A percentile compares a stretch with the other conserved stretches of the same genome.
These are phyloP conservation scores for Arthrocladium fulminans DNA, from an alignment of 2,329 filamentous ascomycete species.

Conservation along the genomic window DNA sequence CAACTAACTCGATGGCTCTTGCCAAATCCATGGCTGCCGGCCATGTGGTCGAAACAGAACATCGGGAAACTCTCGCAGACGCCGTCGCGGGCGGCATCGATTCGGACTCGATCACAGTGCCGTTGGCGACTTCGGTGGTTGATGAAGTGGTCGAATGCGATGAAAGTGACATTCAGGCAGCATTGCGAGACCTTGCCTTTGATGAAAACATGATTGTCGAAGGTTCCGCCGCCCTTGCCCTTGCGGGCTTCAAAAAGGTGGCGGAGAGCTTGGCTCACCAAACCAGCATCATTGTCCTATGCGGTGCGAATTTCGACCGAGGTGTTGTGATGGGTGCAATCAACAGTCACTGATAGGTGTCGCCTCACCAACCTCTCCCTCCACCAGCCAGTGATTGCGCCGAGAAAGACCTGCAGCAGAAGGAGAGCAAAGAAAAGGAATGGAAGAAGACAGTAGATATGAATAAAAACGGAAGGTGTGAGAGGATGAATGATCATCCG, in stretches of 20 bases:
- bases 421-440: too few species aligned
- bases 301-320: background rate
- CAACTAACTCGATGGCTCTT: background rate
- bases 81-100: background rate
- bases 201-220: slow-evolving; percentile 1
- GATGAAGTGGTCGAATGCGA: slow-evolving; percentile 1
- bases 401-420: too few species aligned
- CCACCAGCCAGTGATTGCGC: too few species aligned
- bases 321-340: background rate
- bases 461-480: too few species aligned
- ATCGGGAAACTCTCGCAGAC: background rate
- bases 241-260: background rate
- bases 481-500: too few species aligned
- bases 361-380: too few species aligned
- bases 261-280: background rate
- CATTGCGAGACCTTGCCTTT: background rate
- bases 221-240: background rate
- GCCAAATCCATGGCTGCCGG: background rate
- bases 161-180: background rate
- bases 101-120: background rate
- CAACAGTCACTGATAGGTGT: background rate
- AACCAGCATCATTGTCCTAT: background rate
- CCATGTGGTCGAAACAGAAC: background rate
- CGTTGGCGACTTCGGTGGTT: background rate
- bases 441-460: too few species aligned